Conservation (phyloP, 2,329 filamentous ascomycete species). For the Colletotrichum paranaense region DNA sequence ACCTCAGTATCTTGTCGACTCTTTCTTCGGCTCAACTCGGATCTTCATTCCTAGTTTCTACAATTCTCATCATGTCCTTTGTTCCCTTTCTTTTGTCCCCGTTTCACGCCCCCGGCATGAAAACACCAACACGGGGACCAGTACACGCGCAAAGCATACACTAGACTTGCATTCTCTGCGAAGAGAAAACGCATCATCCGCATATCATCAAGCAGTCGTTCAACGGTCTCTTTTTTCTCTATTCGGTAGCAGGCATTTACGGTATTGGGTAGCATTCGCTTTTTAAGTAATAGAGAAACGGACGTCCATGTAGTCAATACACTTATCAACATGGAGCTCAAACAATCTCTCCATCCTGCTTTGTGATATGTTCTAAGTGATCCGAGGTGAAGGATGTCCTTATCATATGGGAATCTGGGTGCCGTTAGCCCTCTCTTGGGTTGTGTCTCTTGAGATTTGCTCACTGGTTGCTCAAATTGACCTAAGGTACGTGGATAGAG, state of each 20-base stretch:
- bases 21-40: not conserved
- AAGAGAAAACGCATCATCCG: not conserved
- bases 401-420: not conserved
- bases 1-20: too few species aligned
- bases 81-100: not conserved
- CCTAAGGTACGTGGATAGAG: not conserved
- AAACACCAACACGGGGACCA: not conserved
- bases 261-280: not conserved
- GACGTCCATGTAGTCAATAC: not conserved
- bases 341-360: not conserved
- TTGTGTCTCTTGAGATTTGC: too few species aligned
- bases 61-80: not conserved
- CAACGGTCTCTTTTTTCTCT: not conserved
- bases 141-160: not conserved
- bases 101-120: not conserved
- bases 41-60: not conserved
- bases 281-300: not conserved
- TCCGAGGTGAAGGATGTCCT: not conserved
- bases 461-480: not conserved
- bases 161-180: constrained; percentile 15
- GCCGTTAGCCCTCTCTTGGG: too few species aligned
- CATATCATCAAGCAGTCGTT: not conserved
- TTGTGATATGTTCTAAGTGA: not conserved
- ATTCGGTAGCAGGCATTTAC: not conserved
- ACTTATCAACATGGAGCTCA: not conserved